Percentiles rank a stretch among this genome's conserved stretches.
These are phyloP conservation scores for Chytriomyces hyalinus DNA, from an alignment of 192 early-diverging fungal genomes.

Conservation along the genomic window DNA sequence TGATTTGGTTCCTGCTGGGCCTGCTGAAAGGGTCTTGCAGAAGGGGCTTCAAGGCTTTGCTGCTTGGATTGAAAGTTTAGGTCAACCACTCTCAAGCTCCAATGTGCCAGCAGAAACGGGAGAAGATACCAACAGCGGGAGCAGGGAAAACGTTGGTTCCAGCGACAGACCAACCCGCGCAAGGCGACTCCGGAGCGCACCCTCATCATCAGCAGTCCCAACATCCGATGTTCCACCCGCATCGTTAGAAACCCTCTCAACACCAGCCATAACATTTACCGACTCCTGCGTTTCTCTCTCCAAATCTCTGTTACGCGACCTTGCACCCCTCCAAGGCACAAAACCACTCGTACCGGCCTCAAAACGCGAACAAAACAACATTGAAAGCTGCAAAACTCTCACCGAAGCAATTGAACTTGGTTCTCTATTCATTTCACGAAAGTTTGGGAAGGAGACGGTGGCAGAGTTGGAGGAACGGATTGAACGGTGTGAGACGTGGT, in stretches of 20 bases:
- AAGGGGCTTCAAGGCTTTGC: slow-evolving; percentile 9
- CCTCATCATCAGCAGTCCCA: not conserved
- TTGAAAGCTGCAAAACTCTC: not conserved
- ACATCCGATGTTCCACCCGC: not conserved
- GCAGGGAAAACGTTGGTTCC: not conserved
- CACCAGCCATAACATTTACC: not conserved
- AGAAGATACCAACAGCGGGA: not conserved
- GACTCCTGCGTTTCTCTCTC: not conserved
- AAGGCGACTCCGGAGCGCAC: too few species aligned
- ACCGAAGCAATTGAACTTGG: not conserved
- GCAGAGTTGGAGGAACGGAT: slow-evolving; percentile 18
- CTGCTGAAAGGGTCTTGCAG: not conserved
- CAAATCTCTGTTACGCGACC: not conserved
- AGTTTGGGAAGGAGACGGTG: slow-evolving; percentile 4
- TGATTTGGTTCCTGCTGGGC: not conserved
- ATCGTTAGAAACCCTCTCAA: not conserved
- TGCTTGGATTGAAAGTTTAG: slow-evolving; percentile 7
- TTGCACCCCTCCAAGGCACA: slow-evolving; percentile 4
- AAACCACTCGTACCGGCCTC: not conserved
- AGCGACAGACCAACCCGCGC: not conserved
- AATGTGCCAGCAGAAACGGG: not conserved
- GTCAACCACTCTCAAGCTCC: not conserved
- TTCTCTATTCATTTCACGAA: not conserved
- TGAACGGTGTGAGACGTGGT: slow-evolving; percentile 21
- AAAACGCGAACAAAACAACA: not conserved